phyloP scores from a whole-genome alignment of 257 asterid genomes.

The Gentiana macrophylla region DNA sequence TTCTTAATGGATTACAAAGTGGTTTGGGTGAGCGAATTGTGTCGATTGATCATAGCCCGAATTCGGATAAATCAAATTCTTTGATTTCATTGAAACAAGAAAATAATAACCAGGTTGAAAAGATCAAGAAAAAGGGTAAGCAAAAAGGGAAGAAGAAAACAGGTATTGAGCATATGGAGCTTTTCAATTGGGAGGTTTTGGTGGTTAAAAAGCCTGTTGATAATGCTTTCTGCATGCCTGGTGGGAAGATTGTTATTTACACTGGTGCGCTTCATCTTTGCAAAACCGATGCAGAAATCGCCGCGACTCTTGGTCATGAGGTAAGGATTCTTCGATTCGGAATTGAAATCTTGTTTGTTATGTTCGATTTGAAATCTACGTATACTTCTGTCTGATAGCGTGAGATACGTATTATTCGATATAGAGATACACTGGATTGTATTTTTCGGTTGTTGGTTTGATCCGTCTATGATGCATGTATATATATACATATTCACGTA shows the following conservation, averaged over 20 bases:
- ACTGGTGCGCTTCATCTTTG: slow-evolving; percentile 80
- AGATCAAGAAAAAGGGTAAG: slow-evolving; percentile 62
- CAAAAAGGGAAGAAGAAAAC: slow-evolving; percentile 51
- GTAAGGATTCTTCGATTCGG: slow-evolving; percentile 24
- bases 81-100: slow-evolving; percentile 43
- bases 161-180: slow-evolving; percentile 58
- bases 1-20: slow-evolving; percentile 66
- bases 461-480: no score
- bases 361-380: background rate
- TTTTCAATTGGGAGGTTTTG: slow-evolving; percentile 84
- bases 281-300: slow-evolving; percentile 71
- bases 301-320: slow-evolving; percentile 87
- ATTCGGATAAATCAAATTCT: slow-evolving; percentile 14
- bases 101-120: slow-evolving; percentile 75
- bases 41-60: slow-evolving; percentile 55
- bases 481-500: no score
- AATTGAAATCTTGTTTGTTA: background rate
- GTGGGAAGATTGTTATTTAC: slow-evolving; percentile 94
- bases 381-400: no score
- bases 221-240: slow-evolving; percentile 81
- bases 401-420: background rate
- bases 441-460: no score
- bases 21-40: slow-evolving; percentile 67
- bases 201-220: slow-evolving; percentile 64
- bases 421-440: background rate